Evolutionary conservation across 257 asterid species (phyloP).

Genomic region (Nyctanthes arbortristis): DNA sequence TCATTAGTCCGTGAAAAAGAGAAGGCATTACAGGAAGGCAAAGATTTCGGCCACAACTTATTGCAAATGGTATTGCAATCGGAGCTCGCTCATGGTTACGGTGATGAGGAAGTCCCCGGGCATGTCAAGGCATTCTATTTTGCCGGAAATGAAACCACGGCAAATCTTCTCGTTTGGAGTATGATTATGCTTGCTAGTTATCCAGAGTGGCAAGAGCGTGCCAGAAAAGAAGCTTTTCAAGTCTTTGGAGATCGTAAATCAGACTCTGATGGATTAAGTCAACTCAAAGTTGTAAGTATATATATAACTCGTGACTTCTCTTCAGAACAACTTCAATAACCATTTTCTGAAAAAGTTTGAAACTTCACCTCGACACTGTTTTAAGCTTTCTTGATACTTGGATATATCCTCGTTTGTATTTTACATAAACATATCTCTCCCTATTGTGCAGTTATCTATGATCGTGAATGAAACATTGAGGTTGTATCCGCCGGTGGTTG

Average conservation of each 20-base stretch:
- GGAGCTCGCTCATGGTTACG: background rate
- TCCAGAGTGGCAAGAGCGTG: slow-evolving; percentile 37
- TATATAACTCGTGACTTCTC: background rate
- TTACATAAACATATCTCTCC: no score
- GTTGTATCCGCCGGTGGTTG: slow-evolving; percentile 19
- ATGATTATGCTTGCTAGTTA: slow-evolving; percentile 39
- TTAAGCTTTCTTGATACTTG: background rate
- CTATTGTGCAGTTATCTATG: slow-evolving; percentile 22
- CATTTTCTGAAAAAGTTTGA: no score
- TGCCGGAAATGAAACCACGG: slow-evolving; percentile 24
- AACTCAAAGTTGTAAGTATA: slow-evolving; percentile 27
- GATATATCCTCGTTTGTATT: no score
- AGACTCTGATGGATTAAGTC: slow-evolving; percentile 30
- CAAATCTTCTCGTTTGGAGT: slow-evolving; percentile 46
- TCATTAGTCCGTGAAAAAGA: slow-evolving; percentile 14
- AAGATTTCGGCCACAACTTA: slow-evolving; percentile 19
- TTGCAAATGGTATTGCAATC: slow-evolving; percentile 20
- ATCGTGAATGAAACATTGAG: slow-evolving; percentile 25
- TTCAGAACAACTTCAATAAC: no score
- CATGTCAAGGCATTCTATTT: slow-evolving; percentile 15
- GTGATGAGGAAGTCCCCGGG: slow-evolving; percentile 13
- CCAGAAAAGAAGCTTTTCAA: slow-evolving; percentile 34
- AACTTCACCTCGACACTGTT: no score
- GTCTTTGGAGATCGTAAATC: slow-evolving; percentile 25
- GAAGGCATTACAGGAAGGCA: slow-evolving; percentile 19